Conservation (phyloP, 441 rosid species). For the Brassica balearica region DNA sequence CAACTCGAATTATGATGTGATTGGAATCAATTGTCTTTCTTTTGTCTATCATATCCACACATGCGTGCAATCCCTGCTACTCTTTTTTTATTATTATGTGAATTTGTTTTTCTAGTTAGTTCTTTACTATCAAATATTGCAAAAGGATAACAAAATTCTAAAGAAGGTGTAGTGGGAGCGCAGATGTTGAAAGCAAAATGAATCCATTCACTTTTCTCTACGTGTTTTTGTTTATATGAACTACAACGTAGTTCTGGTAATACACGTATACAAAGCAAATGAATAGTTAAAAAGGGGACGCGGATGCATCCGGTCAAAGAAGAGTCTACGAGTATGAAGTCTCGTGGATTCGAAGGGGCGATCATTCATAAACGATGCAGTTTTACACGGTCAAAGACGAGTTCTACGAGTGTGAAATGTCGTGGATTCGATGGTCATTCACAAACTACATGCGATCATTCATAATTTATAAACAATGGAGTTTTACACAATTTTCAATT, state of each 20-base stretch:
- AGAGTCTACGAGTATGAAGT: neutral
- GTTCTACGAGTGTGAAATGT: neutral
- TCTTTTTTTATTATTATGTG: conserved; percentile 17
- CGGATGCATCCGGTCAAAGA: neutral
- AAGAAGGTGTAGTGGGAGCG: neutral
- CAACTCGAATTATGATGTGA: conserved; percentile 37
- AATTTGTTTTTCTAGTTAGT: too few relatives aligned
- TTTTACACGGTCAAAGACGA: conserved; percentile 7
- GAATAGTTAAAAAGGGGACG: neutral
- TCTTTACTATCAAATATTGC: neutral
- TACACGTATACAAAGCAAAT: neutral
- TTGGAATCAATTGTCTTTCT: conserved; percentile 41
- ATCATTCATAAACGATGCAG: neutral
- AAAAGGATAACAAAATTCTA: neutral
- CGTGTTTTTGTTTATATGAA: neutral
- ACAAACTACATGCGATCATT: conserved; percentile 1
- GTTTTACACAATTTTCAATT: conserved; percentile 1
- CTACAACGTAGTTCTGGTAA: neutral
- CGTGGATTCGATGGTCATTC: neutral
- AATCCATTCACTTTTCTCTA: conserved; percentile 3
- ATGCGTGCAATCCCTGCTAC: conserved; percentile 40
- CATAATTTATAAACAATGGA: neutral
- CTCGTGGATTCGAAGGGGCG: neutral
- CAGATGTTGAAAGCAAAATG: neutral
- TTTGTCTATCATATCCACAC: conserved; percentile 41